These are phyloP conservation scores for Mallotus repandus DNA, from an alignment of 441 rosid genomes.

Conservation along the genomic window DNA sequence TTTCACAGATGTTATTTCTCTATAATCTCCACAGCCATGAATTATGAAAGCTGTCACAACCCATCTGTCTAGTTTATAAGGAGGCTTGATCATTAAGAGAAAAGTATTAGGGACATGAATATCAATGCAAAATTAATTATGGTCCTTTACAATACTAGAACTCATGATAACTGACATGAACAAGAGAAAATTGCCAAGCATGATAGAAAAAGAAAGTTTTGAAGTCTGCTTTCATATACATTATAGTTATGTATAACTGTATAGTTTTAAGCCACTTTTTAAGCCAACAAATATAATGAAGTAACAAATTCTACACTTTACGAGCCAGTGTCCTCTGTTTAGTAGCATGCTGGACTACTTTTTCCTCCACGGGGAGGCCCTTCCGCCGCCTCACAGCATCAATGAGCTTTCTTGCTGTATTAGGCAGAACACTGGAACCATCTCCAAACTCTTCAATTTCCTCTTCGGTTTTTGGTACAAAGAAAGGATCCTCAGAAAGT, in stretches of 20 bases:
- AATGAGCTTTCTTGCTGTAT: constrained; percentile 86
- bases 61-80: no score
- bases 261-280: neutral
- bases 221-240: no score
- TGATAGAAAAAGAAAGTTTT: no score
- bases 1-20: no score
- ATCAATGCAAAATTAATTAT: no score
- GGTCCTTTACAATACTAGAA: no score
- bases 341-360: constrained; percentile 85
- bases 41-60: no score
- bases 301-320: constrained; percentile 56
- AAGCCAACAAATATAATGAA: neutral
- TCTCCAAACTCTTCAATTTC: constrained; percentile 93
- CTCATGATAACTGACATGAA: no score
- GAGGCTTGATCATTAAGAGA: no score
- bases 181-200: no score
- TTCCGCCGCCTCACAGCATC: constrained; percentile 79
- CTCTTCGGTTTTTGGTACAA: constrained; percentile 88
- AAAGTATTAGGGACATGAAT: no score
- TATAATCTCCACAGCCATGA: no score
- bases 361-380: constrained; percentile 90
- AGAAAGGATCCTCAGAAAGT: constrained; percentile 87
- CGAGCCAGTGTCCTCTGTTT: constrained; percentile 91
- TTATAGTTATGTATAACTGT: neutral
- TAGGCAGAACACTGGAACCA: constrained; percentile 85